Conservation (phyloP, 192 early-diverging fungal genomes). For the Jimgerdemannia flammicorona region DNA sequence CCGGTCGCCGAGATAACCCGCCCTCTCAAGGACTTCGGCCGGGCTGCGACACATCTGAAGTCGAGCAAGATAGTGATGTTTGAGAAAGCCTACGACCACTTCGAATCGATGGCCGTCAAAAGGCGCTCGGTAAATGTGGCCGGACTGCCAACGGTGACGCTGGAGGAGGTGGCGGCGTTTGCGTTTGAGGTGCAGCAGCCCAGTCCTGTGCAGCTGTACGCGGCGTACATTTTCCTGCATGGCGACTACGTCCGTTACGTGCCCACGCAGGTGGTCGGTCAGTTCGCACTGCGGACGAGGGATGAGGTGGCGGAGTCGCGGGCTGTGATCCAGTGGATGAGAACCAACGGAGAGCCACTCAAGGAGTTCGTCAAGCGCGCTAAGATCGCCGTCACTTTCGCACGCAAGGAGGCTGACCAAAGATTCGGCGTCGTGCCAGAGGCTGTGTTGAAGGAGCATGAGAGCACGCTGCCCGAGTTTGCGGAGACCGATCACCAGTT, state of each 20-base stretch:
- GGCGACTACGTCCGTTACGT: slow-evolving; percentile 48
- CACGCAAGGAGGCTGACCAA: slow-evolving; percentile 14
- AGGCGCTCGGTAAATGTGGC: background rate
- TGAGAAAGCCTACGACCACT: slow-evolving; percentile 28
- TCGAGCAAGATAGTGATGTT: slow-evolving; percentile 30
- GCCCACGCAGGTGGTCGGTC: slow-evolving; percentile 35
- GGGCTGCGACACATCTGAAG: slow-evolving; percentile 29
- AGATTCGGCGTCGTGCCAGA: slow-evolving; percentile 1
- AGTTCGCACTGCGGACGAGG: slow-evolving; percentile 45
- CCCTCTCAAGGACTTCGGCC: slow-evolving; percentile 20
- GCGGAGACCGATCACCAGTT: slow-evolving; percentile 42
- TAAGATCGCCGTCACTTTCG: slow-evolving; percentile 25
- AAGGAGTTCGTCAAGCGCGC: slow-evolving; percentile 49
- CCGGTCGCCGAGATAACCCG: slow-evolving; percentile 8
- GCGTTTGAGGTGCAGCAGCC: slow-evolving; percentile 30
- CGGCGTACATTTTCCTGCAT: slow-evolving; percentile 55
- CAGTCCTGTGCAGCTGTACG: slow-evolving; percentile 39
- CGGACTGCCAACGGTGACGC: slow-evolving; percentile 1
- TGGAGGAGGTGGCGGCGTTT: slow-evolving; percentile 27
- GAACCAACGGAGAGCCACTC: slow-evolving; percentile 36
- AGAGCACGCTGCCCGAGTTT: slow-evolving; percentile 28
- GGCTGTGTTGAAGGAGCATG: slow-evolving; percentile 9
- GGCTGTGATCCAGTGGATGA: slow-evolving; percentile 45
- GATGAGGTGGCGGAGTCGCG: slow-evolving; percentile 37
- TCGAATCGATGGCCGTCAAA: slow-evolving; percentile 23